A percentile compares a stretch with the other conserved stretches of the same genome.
Evolutionary conservation across 768 basidiomycete genomes (phyloP).

Genomic region (Mycena belliarum): DNA sequence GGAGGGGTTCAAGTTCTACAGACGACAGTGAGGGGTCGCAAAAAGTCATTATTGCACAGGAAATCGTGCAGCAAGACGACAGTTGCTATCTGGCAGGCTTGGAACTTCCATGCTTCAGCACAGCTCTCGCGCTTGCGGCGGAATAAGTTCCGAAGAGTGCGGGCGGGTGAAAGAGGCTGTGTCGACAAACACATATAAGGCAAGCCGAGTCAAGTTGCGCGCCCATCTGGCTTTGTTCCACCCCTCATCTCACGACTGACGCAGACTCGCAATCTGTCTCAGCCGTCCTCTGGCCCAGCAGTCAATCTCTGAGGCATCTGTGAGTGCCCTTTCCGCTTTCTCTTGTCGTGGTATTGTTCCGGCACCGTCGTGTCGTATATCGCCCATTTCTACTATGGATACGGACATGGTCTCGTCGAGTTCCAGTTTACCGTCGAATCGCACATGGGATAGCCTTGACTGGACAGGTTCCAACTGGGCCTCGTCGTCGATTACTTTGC

Average conservation of each 20-base stretch:
- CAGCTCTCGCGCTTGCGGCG: not conserved
- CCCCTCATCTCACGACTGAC: constrained; percentile 15
- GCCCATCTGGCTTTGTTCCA: not conserved
- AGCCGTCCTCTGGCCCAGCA: constrained; percentile 16
- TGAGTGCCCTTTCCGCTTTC: constrained; percentile 16
- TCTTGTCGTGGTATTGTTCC: constrained; percentile 11
- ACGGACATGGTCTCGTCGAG: constrained; percentile 8
- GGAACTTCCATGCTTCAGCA: not conserved
- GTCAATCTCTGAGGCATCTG: constrained; percentile 17
- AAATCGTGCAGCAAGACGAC: not conserved
- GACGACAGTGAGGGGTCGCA: not conserved
- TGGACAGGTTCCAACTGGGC: not conserved
- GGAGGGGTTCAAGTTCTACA: not conserved
- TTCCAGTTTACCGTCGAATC: constrained; percentile 1
- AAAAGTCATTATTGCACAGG: constrained; percentile 1
- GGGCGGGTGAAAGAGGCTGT: constrained; percentile 9
- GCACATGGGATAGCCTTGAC: too few relatives aligned
- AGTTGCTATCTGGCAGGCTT: not conserved
- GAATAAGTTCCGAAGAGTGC: not conserved
- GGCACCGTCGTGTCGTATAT: constrained; percentile 3
- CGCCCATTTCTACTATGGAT: constrained; percentile 11
- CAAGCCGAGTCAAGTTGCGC: constrained; percentile 1
- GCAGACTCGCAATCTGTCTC: constrained; percentile 11
- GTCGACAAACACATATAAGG: constrained; percentile 10
- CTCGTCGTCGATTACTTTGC: not conserved